Evolutionary conservation across 2,329 filamentous ascomycete species (phyloP).

Genomic region (Sporothrix brasiliensis): DNA sequence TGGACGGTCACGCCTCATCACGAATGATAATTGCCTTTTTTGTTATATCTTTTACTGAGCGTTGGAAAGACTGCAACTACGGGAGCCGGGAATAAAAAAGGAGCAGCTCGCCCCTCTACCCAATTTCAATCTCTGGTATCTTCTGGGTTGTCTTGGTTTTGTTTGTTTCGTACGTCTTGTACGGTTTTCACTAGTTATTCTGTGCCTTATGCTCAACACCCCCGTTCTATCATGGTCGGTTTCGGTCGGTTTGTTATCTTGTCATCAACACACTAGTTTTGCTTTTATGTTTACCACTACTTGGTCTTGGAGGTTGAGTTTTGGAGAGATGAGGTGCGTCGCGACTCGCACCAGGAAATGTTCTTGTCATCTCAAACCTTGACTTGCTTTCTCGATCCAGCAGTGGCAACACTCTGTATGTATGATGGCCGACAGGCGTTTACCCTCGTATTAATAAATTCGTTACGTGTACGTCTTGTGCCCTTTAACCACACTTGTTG

Average conservation of each 20-base stretch:
- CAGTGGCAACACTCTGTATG: slow-evolving; percentile 32
- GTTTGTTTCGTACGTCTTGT: neutral
- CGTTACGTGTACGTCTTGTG: neutral
- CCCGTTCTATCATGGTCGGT: slow-evolving; percentile 25
- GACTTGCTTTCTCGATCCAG: neutral
- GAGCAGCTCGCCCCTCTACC: neutral
- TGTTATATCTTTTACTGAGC: slow-evolving; percentile 23
- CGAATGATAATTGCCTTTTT: neutral
- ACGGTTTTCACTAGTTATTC: slow-evolving; percentile 1
- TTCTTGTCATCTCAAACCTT: slow-evolving; percentile 4
- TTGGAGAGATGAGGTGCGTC: neutral
- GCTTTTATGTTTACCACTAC: neutral
- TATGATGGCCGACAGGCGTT: slow-evolving; percentile 38
- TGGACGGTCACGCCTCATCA: neutral
- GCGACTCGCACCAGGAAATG: neutral
- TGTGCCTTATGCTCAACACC: neutral
- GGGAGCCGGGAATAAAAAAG: slow-evolving; percentile 19
- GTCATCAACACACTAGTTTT: slow-evolving; percentile 14
- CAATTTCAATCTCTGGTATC: slow-evolving; percentile 1
- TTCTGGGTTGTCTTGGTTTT: slow-evolving; percentile 14
- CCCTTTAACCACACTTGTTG: neutral
- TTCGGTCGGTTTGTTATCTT: slow-evolving; percentile 20
- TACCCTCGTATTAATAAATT: slow-evolving; percentile 32
- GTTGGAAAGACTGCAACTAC: slow-evolving; percentile 22
- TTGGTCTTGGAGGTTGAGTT: neutral